Conservation (phyloP, 2,329 filamentous ascomycete genomes). For the Ceratocystis papillata region DNA sequence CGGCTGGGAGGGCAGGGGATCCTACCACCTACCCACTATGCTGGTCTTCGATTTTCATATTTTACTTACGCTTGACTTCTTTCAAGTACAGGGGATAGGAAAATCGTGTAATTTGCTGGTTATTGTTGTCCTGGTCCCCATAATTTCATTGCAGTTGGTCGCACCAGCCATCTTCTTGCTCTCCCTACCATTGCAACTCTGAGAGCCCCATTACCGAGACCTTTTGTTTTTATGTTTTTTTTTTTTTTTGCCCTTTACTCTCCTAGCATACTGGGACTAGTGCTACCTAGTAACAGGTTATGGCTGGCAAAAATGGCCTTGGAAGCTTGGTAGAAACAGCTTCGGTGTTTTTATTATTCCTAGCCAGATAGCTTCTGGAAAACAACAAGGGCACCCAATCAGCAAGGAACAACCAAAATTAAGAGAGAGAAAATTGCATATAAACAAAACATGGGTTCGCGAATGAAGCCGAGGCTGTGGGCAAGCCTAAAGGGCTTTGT, state of each 20-base stretch:
- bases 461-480: background rate
- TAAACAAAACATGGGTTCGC: slow-evolving; percentile 6
- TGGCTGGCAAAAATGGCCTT: background rate
- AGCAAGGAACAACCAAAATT: background rate
- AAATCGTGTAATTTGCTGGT: background rate
- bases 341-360: background rate
- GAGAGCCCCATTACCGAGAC: background rate
- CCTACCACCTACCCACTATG: background rate
- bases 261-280: background rate
- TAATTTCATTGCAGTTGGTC: background rate
- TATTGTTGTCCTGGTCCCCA: background rate
- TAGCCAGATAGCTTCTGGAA: slow-evolving; percentile 1
- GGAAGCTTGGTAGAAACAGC: background rate
- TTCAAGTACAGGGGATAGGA: background rate
- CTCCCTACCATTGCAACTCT: slow-evolving; percentile 1
- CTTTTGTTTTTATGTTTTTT: background rate
- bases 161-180: background rate
- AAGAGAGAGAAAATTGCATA: background rate
- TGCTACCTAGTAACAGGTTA: background rate
- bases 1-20: no score
- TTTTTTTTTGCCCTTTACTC: background rate
- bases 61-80: background rate
- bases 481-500: background rate
- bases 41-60: background rate
- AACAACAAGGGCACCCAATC: background rate